Conservation (phyloP, 2,329 filamentous ascomycete species). For the Fusarium sp. region DNA sequence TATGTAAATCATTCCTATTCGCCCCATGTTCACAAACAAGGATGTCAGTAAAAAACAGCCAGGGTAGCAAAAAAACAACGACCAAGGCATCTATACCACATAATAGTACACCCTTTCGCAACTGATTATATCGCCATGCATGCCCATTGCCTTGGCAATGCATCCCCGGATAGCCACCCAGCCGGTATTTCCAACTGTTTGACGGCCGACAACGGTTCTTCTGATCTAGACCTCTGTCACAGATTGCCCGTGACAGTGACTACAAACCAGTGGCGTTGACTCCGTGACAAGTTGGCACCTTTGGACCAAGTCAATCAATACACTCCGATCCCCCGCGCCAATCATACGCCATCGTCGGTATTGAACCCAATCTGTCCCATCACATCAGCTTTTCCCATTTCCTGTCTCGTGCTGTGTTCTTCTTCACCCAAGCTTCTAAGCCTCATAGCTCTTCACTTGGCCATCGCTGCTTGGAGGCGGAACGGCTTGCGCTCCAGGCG, state of each 20-base stretch:
- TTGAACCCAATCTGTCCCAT: conserved; percentile 32
- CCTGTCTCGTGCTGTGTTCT: not conserved
- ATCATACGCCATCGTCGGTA: conserved; percentile 37
- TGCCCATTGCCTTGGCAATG: conserved; percentile 9
- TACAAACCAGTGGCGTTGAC: conserved; percentile 1
- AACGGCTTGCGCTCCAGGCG: conserved; percentile 57
- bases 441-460: conserved; percentile 69
- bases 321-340: conserved; percentile 23
- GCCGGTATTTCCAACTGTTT: not conserved
- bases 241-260: not conserved
- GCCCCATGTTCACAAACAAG: conserved; percentile 24
- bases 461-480: conserved; percentile 68
- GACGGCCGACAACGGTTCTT: not conserved
- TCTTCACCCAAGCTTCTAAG: conserved; percentile 49
- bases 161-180: conserved; percentile 4
- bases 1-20: conserved; percentile 29
- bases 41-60: conserved; percentile 11
- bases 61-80: conserved; percentile 21
- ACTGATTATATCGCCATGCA: conserved; percentile 20
- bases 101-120: conserved; percentile 33
- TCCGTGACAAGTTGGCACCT: not conserved
- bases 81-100: conserved; percentile 35
- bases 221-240: not conserved
- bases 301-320: conserved; percentile 17
- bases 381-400: conserved; percentile 17